Evolutionary conservation across 495 filamentous ascomycete genomes (phyloP).

Genomic region (Talaromyces liani): DNA sequence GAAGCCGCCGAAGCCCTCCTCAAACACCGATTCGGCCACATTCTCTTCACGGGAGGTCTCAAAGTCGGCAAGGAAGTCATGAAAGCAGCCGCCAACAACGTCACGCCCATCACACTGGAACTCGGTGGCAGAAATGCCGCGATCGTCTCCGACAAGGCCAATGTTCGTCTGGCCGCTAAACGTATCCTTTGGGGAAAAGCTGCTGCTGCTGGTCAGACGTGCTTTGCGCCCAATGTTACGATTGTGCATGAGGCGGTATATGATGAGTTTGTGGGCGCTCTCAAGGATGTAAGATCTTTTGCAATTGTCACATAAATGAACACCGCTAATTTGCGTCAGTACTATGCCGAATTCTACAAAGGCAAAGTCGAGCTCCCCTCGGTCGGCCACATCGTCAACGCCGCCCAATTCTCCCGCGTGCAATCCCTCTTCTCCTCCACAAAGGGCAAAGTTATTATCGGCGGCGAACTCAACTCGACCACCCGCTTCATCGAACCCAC

Average conservation of each 20-base stretch:
- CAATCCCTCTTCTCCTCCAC: conserved; percentile 68
- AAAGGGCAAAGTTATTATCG: conserved; percentile 67
- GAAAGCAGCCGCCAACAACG: conserved; percentile 78
- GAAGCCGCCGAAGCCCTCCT: conserved; percentile 70
- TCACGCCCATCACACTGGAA: conserved; percentile 78
- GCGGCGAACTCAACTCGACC: conserved; percentile 58
- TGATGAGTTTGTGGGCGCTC: conserved; percentile 54
- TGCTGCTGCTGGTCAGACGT: conserved; percentile 64
- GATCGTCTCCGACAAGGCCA: conserved; percentile 68
- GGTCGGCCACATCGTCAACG: conserved; percentile 58
- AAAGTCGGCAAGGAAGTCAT: conserved; percentile 70
- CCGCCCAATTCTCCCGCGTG: conserved; percentile 68
- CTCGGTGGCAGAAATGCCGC: conserved; percentile 81
- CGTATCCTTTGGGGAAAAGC: conserved; percentile 75
- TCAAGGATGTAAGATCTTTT: conserved; percentile 48
- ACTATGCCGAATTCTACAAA: conserved; percentile 40
- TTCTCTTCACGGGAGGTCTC: conserved; percentile 77
- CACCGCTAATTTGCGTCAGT: conserved; percentile 8
- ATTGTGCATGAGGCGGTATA: conserved; percentile 64
- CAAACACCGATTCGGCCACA: conserved; percentile 82
- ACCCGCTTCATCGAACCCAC: conserved; percentile 74
- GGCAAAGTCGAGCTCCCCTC: conserved; percentile 13
- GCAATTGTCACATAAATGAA: too few species aligned
- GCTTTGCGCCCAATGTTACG: conserved; percentile 53
- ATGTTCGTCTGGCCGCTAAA: conserved; percentile 65